A percentile compares a stretch with the other conserved stretches of the same genome.
Evolutionary conservation across 345 rosid species (phyloP).

Genomic region (Sapria himalayana): DNA sequence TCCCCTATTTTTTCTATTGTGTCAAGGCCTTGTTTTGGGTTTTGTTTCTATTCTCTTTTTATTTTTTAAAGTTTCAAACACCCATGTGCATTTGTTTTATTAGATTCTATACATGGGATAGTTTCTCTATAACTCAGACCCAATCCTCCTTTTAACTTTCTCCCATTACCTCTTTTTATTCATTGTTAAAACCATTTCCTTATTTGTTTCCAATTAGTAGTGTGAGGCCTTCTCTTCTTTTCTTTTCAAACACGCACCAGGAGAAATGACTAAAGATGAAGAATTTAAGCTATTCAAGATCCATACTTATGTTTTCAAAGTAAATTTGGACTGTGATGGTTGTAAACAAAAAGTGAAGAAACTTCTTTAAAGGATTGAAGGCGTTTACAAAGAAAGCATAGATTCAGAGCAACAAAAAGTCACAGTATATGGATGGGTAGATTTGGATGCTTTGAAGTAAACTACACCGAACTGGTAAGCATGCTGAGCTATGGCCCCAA

Average conservation of each 20-base stretch:
- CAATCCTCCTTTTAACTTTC: not conserved
- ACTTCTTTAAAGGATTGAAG: slow-evolving; percentile 68
- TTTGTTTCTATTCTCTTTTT: not conserved
- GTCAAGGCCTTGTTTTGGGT: slow-evolving; percentile 1
- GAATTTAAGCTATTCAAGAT: slow-evolving; percentile 80
- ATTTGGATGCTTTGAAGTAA: slow-evolving; percentile 44
- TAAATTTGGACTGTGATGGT: slow-evolving; percentile 69
- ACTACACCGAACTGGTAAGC: slow-evolving; percentile 44
- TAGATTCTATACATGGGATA: slow-evolving; percentile 4
- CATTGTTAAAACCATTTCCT: not conserved
- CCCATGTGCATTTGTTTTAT: slow-evolving; percentile 17
- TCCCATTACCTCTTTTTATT: no score
- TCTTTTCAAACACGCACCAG: slow-evolving; percentile 11
- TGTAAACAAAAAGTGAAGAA: slow-evolving; percentile 76
- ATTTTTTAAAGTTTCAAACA: slow-evolving; percentile 8
- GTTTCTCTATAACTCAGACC: slow-evolving; percentile 7
- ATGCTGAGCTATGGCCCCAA: slow-evolving; percentile 59
- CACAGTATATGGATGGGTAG: slow-evolving; percentile 46
- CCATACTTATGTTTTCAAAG: slow-evolving; percentile 64
- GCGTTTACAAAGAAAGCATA: slow-evolving; percentile 46
- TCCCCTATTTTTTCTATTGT: not conserved
- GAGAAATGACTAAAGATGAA: slow-evolving; percentile 64
- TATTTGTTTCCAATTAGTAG: not conserved
- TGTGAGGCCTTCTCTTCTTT: not conserved
- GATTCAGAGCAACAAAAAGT: slow-evolving; percentile 69